Conservation (phyloP, 805 yeast genomes). For the Saccharomycopsis malanga region DNA sequence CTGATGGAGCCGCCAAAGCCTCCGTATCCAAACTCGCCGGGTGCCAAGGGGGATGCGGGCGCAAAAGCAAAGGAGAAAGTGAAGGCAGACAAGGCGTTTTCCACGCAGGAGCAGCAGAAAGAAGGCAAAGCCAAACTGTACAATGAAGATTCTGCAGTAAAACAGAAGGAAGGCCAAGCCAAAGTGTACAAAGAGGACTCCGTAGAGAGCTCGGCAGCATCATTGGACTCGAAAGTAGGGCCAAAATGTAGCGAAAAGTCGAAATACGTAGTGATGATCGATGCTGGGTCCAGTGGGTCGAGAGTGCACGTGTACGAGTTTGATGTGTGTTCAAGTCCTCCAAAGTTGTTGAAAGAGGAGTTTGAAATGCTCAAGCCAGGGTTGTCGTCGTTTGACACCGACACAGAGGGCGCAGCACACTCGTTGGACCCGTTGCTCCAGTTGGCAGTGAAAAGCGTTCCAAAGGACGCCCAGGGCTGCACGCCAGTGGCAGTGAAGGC, state of each 20-base stretch:
- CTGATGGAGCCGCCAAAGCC: conserved; percentile 14
- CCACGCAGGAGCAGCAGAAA: conserved; percentile 19
- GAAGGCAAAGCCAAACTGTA: conserved; percentile 14
- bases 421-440: conserved; percentile 79
- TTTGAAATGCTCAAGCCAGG: conserved; percentile 93
- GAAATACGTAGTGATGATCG: conserved; percentile 86
- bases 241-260: conserved; percentile 38
- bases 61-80: conserved; percentile 14
- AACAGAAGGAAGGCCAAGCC: neutral
- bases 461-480: conserved; percentile 63
- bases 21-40: conserved; percentile 17
- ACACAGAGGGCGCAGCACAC: conserved; percentile 78
- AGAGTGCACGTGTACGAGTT: conserved; percentile 92
- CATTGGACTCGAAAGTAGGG: too few species aligned
- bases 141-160: neutral
- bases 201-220: neutral
- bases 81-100: conserved; percentile 17
- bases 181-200: neutral
- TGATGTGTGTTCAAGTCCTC: conserved; percentile 80
- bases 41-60: neutral
- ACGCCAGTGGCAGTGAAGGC: conserved; percentile 97
- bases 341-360: conserved; percentile 68
- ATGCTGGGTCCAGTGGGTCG: conserved; percentile 97
- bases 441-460: conserved; percentile 70
- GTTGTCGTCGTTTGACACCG: conserved; percentile 74